Conservation (phyloP, 139 green algal genomes). For the Raphidocelis subcapitata region DNA sequence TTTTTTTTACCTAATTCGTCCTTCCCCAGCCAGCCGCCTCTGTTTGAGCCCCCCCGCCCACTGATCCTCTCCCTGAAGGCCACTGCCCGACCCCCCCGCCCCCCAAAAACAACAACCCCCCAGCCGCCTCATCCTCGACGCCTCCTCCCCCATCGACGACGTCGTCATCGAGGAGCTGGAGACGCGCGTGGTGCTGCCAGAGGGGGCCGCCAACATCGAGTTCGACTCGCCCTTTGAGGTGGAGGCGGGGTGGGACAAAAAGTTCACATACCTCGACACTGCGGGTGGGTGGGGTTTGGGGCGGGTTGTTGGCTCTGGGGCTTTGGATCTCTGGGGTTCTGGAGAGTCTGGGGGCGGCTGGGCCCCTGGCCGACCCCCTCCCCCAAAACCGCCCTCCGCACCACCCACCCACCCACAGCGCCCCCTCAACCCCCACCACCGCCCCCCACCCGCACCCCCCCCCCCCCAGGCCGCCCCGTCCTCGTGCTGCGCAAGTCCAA, state of each 20-base stretch:
- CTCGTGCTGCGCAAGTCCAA: slow-evolving; percentile 72
- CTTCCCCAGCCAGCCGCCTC: too few relatives aligned
- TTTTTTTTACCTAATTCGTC: too few relatives aligned
- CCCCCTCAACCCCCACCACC: too few relatives aligned
- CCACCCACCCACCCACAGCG: too few relatives aligned
- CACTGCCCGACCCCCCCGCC: slow-evolving; percentile 21
- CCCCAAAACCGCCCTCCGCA: too few relatives aligned
- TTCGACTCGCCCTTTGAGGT: slow-evolving; percentile 49
- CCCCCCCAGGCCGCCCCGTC: slow-evolving; percentile 80
- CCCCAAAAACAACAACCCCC: too few relatives aligned
- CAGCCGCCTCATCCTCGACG: slow-evolving; percentile 42
- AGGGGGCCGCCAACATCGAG: slow-evolving; percentile 61
- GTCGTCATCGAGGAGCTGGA: slow-evolving; percentile 39
- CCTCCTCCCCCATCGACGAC: slow-evolving; percentile 42
- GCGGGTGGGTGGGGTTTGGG: too few relatives aligned
- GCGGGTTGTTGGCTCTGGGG: too few relatives aligned
- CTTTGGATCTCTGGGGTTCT: too few relatives aligned
- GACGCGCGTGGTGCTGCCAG: slow-evolving; percentile 70
- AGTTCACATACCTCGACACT: slow-evolving; percentile 87
- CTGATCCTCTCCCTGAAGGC: slow-evolving; percentile 7
- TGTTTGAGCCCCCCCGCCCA: slow-evolving; percentile 11
- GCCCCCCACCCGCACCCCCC: too few relatives aligned
- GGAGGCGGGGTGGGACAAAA: slow-evolving; percentile 43
- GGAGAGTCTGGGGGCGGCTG: too few relatives aligned
- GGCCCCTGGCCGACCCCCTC: too few relatives aligned